These are phyloP conservation scores for Spirogloea muscicola DNA, from an alignment of 139 green algal species.

Conservation along the genomic window DNA sequence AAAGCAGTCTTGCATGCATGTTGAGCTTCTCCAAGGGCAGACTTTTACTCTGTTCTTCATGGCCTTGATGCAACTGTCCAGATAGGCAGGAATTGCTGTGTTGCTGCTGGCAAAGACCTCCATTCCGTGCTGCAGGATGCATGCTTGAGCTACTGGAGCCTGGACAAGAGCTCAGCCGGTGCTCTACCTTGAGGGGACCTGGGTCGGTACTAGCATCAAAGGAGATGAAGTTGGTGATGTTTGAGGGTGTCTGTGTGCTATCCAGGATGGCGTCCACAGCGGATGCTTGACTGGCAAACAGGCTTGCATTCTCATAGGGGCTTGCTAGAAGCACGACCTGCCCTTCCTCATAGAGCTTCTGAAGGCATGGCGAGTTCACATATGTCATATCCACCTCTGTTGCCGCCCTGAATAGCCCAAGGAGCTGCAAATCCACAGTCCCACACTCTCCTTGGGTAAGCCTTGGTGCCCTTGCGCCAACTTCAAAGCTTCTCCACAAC, in stretches of 20 bases:
- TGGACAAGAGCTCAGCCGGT: background rate
- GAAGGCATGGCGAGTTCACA: slow-evolving; percentile 7
- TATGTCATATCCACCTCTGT: background rate
- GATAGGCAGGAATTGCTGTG: background rate
- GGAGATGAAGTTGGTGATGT: background rate
- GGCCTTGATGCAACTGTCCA: background rate
- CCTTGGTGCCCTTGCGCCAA: background rate
- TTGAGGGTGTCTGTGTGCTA: background rate
- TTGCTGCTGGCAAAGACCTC: background rate
- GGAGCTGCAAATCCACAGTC: background rate
- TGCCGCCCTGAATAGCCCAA: background rate
- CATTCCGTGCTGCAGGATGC: background rate
- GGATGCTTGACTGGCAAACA: background rate
- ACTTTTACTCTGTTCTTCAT: no score
- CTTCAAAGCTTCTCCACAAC: background rate
- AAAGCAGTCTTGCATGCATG: background rate
- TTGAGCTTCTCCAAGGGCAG: background rate
- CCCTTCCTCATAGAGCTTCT: background rate
- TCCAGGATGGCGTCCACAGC: background rate
- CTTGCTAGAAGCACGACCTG: background rate
- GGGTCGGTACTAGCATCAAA: slow-evolving; percentile 19
- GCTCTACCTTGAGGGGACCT: slow-evolving; percentile 6
- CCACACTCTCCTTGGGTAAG: no score
- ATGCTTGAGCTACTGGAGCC: background rate
- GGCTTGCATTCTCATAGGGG: background rate